Evolutionary conservation across 345 rosid genomes (phyloP).

Genomic region (Citrus australasica): DNA sequence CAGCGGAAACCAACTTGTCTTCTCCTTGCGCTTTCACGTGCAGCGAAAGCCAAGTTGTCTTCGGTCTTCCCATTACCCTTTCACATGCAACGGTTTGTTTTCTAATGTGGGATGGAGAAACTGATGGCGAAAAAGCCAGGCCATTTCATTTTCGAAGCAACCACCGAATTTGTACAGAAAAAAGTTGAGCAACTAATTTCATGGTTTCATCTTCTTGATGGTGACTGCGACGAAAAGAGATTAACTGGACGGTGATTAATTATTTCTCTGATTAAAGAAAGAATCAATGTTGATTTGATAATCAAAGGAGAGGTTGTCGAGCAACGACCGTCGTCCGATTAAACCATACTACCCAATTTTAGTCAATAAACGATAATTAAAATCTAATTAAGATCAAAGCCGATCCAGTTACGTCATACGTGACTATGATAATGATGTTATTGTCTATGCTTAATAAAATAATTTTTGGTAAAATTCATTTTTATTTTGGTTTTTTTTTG

Average conservation of each 20-base stretch:
- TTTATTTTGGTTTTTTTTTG: too few species aligned
- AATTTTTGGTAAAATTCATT: too few species aligned
- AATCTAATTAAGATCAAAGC: too few species aligned
- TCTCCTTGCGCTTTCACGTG: neutral
- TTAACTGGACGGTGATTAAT: neutral
- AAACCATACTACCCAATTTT: neutral
- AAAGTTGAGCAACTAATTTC: neutral
- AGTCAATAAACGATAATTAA: neutral
- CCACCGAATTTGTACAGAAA: neutral
- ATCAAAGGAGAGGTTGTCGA: neutral
- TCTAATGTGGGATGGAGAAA: neutral
- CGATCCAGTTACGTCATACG: too few species aligned
- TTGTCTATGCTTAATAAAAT: too few species aligned
- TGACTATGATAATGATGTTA: too few species aligned
- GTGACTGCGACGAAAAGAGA: neutral
- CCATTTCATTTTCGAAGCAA: neutral
- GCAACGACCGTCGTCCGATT: neutral
- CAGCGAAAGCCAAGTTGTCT: neutral
- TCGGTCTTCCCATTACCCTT: neutral
- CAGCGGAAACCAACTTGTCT: neutral
- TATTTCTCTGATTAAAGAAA: neutral
- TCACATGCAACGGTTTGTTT: neutral
- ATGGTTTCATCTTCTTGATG: neutral
- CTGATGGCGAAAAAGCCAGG: neutral
- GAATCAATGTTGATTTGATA: neutral